phyloP scores from a whole-genome alignment of 1,284 basidiomycete species.

The Ustilago cynodontis region DNA sequence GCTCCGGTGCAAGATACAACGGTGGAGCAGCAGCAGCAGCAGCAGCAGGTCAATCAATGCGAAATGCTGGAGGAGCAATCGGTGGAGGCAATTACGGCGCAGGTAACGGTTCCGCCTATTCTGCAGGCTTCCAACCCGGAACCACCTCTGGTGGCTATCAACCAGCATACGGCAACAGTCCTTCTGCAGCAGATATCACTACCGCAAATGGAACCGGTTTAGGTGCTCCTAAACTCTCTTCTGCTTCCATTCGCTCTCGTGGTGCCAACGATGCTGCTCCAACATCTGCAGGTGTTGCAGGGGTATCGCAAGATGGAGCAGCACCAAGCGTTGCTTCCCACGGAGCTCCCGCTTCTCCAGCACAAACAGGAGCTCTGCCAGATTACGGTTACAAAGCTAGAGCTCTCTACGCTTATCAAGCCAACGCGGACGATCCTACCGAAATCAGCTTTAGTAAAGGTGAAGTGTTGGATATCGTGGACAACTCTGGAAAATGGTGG shows the following conservation, averaged over 20 bases:
- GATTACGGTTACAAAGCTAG: constrained; percentile 78
- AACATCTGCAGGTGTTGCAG: constrained; percentile 12
- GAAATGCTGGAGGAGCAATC: constrained; percentile 34
- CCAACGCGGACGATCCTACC: constrained; percentile 92
- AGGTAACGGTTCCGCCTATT: constrained; percentile 46
- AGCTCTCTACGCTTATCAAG: constrained; percentile 89
- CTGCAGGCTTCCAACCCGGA: constrained; percentile 35
- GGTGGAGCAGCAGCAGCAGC: constrained; percentile 19
- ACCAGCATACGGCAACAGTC: constrained; percentile 61
- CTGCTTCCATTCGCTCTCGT: constrained; percentile 41
- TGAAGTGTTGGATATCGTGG: constrained; percentile 91
- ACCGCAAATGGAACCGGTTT: constrained; percentile 46
- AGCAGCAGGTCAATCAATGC: constrained; percentile 26
- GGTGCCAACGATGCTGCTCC: constrained; percentile 3
- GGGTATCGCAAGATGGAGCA: constrained; percentile 24
- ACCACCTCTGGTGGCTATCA: constrained; percentile 45
- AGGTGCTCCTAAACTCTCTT: constrained; percentile 40
- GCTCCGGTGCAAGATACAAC: constrained; percentile 17
- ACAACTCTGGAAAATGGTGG: constrained; percentile 82
- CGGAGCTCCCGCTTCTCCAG: constrained; percentile 21
- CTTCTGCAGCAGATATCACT: constrained; percentile 63
- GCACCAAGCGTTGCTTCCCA: constrained; percentile 43
- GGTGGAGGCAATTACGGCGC: constrained; percentile 40
- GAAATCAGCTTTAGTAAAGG: constrained; percentile 95
- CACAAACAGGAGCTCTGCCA: constrained; percentile 17